These are phyloP conservation scores for Didymella pomorum DNA, from an alignment of 2,329 filamentous ascomycete genomes.

Conservation along the genomic window DNA sequence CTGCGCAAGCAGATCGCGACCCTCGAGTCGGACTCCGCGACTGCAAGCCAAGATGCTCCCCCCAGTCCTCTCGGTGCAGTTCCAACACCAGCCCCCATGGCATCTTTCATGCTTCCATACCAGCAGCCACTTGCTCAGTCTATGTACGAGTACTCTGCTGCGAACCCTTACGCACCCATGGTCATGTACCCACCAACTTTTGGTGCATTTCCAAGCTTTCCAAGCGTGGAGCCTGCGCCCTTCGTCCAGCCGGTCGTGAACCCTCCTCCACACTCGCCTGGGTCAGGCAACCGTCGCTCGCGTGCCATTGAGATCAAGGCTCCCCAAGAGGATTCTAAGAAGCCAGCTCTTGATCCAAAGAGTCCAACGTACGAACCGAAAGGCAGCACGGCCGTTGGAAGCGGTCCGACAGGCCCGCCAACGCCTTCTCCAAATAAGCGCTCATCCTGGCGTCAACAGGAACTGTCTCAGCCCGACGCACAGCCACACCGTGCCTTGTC, in stretches of 20 bases:
- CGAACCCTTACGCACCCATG: constrained; percentile 36
- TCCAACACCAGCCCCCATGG: constrained; percentile 14
- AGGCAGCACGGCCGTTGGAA: constrained; percentile 18
- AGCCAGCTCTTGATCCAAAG: constrained; percentile 49
- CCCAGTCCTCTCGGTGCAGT: constrained; percentile 11
- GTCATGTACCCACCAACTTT: constrained; percentile 42
- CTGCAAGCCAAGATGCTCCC: constrained; percentile 3
- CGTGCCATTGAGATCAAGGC: constrained; percentile 53
- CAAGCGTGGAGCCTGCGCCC: constrained; percentile 29
- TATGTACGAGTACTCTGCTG: constrained; percentile 35
- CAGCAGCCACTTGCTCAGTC: constrained; percentile 37
- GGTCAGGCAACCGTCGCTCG: constrained; percentile 49
- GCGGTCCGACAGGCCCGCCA: constrained; percentile 36
- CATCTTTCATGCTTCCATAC: constrained; percentile 35
- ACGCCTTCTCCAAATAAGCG: constrained; percentile 47
- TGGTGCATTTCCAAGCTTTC: constrained; percentile 28
- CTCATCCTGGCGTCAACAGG: constrained; percentile 38
- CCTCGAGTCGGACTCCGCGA: constrained; percentile 32
- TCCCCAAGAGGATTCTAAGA: constrained; percentile 42
- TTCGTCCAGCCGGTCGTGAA: constrained; percentile 32
- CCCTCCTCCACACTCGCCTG: constrained; percentile 35
- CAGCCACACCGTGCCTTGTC: constrained; percentile 30
- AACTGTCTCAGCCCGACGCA: constrained; percentile 24
- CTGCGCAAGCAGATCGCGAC: constrained; percentile 47
- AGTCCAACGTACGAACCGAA: constrained; percentile 52